These are phyloP conservation scores for Euphrasia confusa DNA, from an alignment of 257 asterid species.

Conservation along the genomic window DNA sequence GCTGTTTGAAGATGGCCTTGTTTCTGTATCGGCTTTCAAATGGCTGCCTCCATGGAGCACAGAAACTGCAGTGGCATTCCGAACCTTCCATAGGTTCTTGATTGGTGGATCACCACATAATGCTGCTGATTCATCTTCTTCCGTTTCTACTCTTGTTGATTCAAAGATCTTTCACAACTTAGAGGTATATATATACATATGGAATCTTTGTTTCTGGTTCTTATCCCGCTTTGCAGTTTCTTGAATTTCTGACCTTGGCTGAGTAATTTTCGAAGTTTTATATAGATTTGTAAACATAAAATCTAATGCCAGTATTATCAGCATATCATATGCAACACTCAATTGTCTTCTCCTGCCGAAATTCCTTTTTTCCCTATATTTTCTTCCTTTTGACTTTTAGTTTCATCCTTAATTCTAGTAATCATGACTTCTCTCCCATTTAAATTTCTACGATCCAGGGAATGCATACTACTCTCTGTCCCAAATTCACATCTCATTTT, in stretches of 20 bases:
- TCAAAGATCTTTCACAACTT: conserved; percentile 47
- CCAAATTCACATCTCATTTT: neutral
- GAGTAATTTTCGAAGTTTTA: conserved; percentile 12
- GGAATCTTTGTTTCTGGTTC: conserved; percentile 14
- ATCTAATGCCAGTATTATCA: conserved; percentile 15
- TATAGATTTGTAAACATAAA: conserved; percentile 3
- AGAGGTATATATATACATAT: conserved; percentile 45
- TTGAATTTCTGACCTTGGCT: conserved; percentile 15
- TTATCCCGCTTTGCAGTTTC: conserved; percentile 5
- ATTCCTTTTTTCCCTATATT: too few relatives aligned
- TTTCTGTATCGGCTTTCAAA: conserved; percentile 80
- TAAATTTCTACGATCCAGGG: too few relatives aligned
- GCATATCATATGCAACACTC: conserved; percentile 20
- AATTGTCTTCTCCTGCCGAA: neutral
- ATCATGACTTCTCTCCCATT: too few relatives aligned
- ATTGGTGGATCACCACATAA: conserved; percentile 62
- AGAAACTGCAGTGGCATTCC: conserved; percentile 90
- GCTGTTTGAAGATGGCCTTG: conserved; percentile 73
- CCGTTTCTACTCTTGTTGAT: conserved; percentile 33
- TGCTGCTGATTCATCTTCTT: conserved; percentile 35
- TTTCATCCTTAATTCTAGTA: too few relatives aligned
- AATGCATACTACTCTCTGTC: neutral
- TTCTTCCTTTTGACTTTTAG: too few relatives aligned
- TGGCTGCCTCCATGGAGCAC: conserved; percentile 96
- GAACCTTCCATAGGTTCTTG: conserved; percentile 73